Percentiles rank a stretch among this genome's conserved stretches.
phyloP scores from a whole-genome alignment of 345 rosid species.

The rapeseed (Brassica napus) region Da-Ae NC_063448.1:15836001-15836500 shows the following conservation, averaged over 20 bases:
- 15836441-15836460: conserved; percentile 20
- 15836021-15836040: conserved; percentile 52
- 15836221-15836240: conserved; percentile 32
- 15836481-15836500: conserved; percentile 35
- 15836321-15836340: not conserved
- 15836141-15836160: conserved; percentile 52
- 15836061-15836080: conserved; percentile 57
- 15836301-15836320: conserved; percentile 45
- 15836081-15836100: conserved; percentile 35
- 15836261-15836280: conserved; percentile 31
- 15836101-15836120: conserved; percentile 46
- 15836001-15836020: conserved; percentile 46
- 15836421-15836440: conserved; percentile 39
- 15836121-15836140: conserved; percentile 40
- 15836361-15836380: conserved; percentile 10
- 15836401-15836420: conserved; percentile 45
- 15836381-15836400: conserved; percentile 54
- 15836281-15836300: conserved; percentile 28
- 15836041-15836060: conserved; percentile 81
- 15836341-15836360: not conserved
- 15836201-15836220: conserved; percentile 40
- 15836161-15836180: conserved; percentile 53
- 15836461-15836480: conserved; percentile 40
- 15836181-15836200: conserved; percentile 43
- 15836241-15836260: conserved; percentile 38